These are phyloP conservation scores for Pseudogymnoascus sp. DNA, from an alignment of 2,329 filamentous ascomycete species.

Conservation along the genomic window DNA sequence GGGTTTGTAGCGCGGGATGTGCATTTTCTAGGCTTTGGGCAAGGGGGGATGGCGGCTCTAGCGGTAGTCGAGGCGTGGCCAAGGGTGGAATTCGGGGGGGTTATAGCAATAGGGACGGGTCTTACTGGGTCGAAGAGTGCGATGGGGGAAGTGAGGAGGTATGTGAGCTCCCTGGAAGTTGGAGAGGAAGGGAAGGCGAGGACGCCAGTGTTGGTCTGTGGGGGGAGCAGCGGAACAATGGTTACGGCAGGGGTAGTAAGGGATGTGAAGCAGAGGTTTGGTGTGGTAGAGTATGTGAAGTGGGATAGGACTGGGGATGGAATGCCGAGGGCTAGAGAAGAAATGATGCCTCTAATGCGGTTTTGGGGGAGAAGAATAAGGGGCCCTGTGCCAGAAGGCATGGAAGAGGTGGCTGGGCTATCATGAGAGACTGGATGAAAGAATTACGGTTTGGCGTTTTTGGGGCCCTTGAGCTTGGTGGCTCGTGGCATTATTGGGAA, in stretches of 20 bases:
- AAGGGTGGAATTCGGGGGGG: conserved; percentile 45
- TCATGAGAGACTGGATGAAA: neutral
- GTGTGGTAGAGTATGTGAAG: conserved; percentile 57
- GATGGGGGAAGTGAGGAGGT: conserved; percentile 19
- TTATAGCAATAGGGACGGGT: conserved; percentile 55
- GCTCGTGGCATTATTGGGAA: neutral
- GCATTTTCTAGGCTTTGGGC: conserved; percentile 48
- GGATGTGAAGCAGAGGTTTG: conserved; percentile 59
- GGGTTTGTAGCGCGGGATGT: conserved; percentile 43
- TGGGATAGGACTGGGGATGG: conserved; percentile 66
- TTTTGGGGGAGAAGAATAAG: conserved; percentile 64
- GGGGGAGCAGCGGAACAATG: conserved; percentile 44
- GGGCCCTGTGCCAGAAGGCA: conserved; percentile 45
- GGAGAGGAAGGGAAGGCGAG: conserved; percentile 44
- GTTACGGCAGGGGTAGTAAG: conserved; percentile 57
- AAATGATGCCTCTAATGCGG: conserved; percentile 86
- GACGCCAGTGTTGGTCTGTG: conserved; percentile 58
- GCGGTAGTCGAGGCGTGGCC: conserved; percentile 28
- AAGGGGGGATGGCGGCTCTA: conserved; percentile 50
- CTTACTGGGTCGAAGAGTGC: conserved; percentile 47
- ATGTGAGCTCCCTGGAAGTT: conserved; percentile 30
- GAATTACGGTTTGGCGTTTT: neutral
- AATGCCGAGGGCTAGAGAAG: conserved; percentile 77
- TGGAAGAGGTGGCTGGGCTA: conserved; percentile 36
- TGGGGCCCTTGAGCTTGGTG: neutral